Base-by-base conservation (phyloP, 2,329 filamentous ascomycete species). In the Stagonosporopsis rhizophila region DNA sequence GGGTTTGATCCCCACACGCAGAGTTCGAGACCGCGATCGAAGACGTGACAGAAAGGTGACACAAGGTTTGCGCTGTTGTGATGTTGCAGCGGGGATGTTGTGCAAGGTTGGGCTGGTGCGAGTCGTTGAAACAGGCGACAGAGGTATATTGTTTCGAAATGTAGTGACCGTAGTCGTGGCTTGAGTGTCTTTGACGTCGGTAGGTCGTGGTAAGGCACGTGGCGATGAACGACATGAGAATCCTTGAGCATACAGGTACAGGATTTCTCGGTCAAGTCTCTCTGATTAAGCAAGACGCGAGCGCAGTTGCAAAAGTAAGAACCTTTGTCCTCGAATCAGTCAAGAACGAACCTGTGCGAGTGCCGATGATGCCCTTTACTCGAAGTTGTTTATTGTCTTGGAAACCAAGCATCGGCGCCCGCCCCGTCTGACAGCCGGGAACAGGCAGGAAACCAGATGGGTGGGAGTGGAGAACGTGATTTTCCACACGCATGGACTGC, bases 401-500 rank as follows among this genome's bases (percentile, higher is more conserved):
- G 8, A 32, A 22, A 34, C 11, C 32, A 55, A 49, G n/a, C 34
- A 19, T 17, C 34, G n/a, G 17, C n/a, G 34, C 35, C 32, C n/a
- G 34, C 35, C 32, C 46, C 27, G 22, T 54, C 40, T 46, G 46
- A 35, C 30, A 37, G 37, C 38, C 27, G 22, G 41, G n/a, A 19
- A 12, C 14, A 17, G 35, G 41, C 22, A 39, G 14, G 11, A 30
- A 22, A 45, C 45, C 40, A 40, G 32, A 38, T 23, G 48, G 32
- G n/a, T 22, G 53, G 37, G 41, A 42, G 53, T 52, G 53, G 53
- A 46, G 47, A 17, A 32, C 9, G 3, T 25, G 53, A 52, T 56
- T 28, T 6, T 38, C 46, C 30, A 27, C 25, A 30, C 27, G 32
- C 53, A 47, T 56, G 53, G 53, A 44, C 38, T 19, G 32, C 7